Evolutionary conservation across 192 early-diverging fungal species (phyloP), one percentile per base, ranked within the genome.

Genomic region (Phlyctochytrium planicorne): DNA sequence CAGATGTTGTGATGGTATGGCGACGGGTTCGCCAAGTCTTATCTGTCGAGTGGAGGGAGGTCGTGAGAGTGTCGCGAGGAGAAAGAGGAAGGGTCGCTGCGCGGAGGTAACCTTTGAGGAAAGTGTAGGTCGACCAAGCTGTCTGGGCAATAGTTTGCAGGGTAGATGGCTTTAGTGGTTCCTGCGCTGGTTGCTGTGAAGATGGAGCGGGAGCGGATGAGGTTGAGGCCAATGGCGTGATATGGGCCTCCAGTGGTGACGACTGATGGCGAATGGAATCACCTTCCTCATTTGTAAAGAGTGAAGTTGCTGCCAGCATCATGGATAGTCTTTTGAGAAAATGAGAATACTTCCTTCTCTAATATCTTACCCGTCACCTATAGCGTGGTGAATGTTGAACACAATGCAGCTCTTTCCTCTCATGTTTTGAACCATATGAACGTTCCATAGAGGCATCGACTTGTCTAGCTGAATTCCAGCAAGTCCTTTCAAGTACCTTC

Each of bases 381-480:
- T 50, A 14, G 40, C 40, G 40, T 50, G 40, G 40, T 50, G 40
- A 50, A 50, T 50, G 40, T 50, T 50, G 40, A 50, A 50, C 12
- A 50, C 12, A n/a, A 50, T 50, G 40, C 40, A 50, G n/a, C 40
- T 50, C 40, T n/a, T 50, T 10, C 40, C 40, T n/a, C 12, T 50
- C 40, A n/a, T 14, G 40, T 50, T 50, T n/a, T 10, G 10, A n/a
- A 50, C n/a, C 12, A 50, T n/a, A n/a, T 50, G 40, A 50, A 10
- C 10, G 40, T 50, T 50, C 40, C 40, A 50, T n/a, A 50, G 40
- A 50, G 40, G 40, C 40, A 50, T 10, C n/a, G 10, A n/a, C 10
- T n/a, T 10, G 40, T 50, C 40, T 10, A 50, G n/a, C n/a, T n/a
- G n/a, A n/a, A n/a, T n/a, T n/a, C n/a, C n/a, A n/a, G n/a, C n/a